phyloP scores from a whole-genome alignment of 2,329 filamentous ascomycete genomes.

The Paracamarosporium sp. region DNA sequence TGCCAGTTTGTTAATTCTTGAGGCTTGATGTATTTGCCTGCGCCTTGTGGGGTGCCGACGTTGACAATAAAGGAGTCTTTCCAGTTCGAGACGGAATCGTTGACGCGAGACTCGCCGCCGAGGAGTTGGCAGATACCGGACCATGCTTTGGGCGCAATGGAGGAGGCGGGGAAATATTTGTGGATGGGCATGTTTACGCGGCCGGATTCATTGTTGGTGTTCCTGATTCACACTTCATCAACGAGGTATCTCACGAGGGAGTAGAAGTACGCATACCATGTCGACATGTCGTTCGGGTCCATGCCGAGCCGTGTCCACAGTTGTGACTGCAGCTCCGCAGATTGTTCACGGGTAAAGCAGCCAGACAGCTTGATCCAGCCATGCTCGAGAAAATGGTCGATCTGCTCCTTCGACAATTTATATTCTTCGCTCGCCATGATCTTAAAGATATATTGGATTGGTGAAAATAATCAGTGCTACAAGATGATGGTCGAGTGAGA shows the following conservation, averaged over 20 bases:
- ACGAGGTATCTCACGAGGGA: no score
- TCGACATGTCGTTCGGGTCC: slow-evolving; percentile 67
- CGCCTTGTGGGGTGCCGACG: slow-evolving; percentile 62
- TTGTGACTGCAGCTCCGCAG: slow-evolving; percentile 55
- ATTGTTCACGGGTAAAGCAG: slow-evolving; percentile 59
- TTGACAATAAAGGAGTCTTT: slow-evolving; percentile 74
- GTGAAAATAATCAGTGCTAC: background rate
- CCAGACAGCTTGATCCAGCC: slow-evolving; percentile 62
- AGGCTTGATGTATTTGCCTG: slow-evolving; percentile 59
- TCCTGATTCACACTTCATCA: slow-evolving; percentile 29
- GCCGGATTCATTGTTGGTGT: slow-evolving; percentile 46
- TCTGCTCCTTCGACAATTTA: slow-evolving; percentile 54
- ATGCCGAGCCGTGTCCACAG: slow-evolving; percentile 72
- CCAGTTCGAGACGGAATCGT: slow-evolving; percentile 61
- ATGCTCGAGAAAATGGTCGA: slow-evolving; percentile 61
- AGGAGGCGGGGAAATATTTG: slow-evolving; percentile 58
- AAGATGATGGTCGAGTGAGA: background rate
- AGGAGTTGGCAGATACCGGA: slow-evolving; percentile 70
- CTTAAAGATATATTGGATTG: background rate
- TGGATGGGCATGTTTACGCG: slow-evolving; percentile 71
- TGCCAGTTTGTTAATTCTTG: slow-evolving; percentile 67
- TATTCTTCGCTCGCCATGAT: slow-evolving; percentile 27
- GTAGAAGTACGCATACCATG: slow-evolving; percentile 57
- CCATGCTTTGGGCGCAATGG: slow-evolving; percentile 71
- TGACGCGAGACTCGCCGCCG: slow-evolving; percentile 60